phyloP scores from a whole-genome alignment of 2,329 filamentous ascomycete species.

The Scopulariopsis brevicaulis region DNA sequence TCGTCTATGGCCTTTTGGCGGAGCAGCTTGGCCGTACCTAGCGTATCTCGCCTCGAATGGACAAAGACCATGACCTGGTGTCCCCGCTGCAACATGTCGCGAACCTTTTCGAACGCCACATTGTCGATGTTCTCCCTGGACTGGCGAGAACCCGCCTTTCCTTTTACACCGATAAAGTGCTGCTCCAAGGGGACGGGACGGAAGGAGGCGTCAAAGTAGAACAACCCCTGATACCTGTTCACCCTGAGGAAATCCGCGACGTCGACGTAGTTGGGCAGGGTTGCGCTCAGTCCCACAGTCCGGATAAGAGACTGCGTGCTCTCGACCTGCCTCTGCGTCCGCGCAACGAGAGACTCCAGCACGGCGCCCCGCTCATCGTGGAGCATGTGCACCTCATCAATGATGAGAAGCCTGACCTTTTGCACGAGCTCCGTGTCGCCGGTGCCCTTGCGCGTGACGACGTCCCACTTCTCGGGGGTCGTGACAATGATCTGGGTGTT shows the following conservation, averaged over 20 bases:
- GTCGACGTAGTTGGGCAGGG: slow-evolving; percentile 90
- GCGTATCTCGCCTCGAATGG: slow-evolving; percentile 89
- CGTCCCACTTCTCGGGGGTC: slow-evolving; percentile 98
- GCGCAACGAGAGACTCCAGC: slow-evolving; percentile 86
- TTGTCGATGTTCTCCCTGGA: slow-evolving; percentile 83
- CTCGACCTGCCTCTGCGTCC: slow-evolving; percentile 93
- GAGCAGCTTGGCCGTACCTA: slow-evolving; percentile 75
- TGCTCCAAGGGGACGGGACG: slow-evolving; percentile 92
- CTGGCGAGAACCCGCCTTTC: slow-evolving; percentile 70
- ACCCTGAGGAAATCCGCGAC: slow-evolving; percentile 96
- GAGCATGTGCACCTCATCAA: slow-evolving; percentile 98
- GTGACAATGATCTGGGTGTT: slow-evolving; percentile 97
- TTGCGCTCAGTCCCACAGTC: slow-evolving; percentile 90
- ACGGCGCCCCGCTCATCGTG: slow-evolving; percentile 96
- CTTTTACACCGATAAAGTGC: slow-evolving; percentile 93
- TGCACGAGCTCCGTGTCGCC: slow-evolving; percentile 96
- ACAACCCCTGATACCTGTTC: slow-evolving; percentile 82
- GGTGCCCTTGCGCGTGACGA: slow-evolving; percentile 92
- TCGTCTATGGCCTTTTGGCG: slow-evolving; percentile 80
- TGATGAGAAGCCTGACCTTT: slow-evolving; percentile 90
- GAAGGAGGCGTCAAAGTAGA: slow-evolving; percentile 96
- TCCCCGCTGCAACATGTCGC: slow-evolving; percentile 80
- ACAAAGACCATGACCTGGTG: slow-evolving; percentile 99
- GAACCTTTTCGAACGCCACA: slow-evolving; percentile 86
- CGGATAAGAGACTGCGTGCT: slow-evolving; percentile 96